A percentile compares a stretch with the other conserved stretches of the same genome.
phyloP scores from a whole-genome alignment of 345 rosid species.

The Stellera chamaejasme region DNA sequence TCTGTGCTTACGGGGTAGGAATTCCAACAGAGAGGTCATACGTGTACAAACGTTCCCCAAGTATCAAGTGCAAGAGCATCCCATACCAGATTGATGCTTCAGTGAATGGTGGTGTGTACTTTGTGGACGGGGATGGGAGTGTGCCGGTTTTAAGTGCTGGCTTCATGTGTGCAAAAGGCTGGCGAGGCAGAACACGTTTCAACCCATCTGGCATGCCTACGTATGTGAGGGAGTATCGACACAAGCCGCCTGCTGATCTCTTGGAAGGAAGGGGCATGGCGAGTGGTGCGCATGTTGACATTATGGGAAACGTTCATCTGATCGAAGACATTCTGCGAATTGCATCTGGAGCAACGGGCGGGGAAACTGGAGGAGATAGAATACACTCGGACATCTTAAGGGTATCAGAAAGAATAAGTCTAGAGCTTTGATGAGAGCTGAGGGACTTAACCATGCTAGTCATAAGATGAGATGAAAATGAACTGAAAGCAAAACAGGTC shows the following conservation, averaged over 20 bases:
- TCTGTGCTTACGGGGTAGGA: constrained; percentile 61
- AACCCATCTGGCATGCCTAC: constrained; percentile 52
- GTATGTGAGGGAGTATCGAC: constrained; percentile 44
- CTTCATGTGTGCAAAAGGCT: constrained; percentile 68
- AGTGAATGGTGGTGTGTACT: constrained; percentile 42
- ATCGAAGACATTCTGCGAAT: constrained; percentile 61
- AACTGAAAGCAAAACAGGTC: neutral
- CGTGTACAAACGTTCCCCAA: constrained; percentile 41
- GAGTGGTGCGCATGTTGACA: constrained; percentile 71
- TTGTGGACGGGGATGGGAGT: constrained; percentile 52
- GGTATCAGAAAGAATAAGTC: constrained; percentile 42
- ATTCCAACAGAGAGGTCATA: constrained; percentile 67
- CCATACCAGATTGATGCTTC: constrained; percentile 56
- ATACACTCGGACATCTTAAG: constrained; percentile 42
- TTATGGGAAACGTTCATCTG: constrained; percentile 56
- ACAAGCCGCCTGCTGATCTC: constrained; percentile 41
- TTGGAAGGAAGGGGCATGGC: constrained; percentile 44
- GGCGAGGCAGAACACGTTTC: constrained; percentile 66
- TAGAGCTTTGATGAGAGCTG: constrained; percentile 22
- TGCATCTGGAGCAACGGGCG: constrained; percentile 48
- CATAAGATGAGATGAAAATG: constrained; percentile 1
- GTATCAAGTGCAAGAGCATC: constrained; percentile 44
- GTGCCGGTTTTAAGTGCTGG: constrained; percentile 61
- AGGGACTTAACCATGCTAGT: no score
- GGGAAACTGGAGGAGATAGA: constrained; percentile 53